phyloP scores from a whole-genome alignment of 2,329 filamentous ascomycete species.

The Cercospora sojina region DNA sequence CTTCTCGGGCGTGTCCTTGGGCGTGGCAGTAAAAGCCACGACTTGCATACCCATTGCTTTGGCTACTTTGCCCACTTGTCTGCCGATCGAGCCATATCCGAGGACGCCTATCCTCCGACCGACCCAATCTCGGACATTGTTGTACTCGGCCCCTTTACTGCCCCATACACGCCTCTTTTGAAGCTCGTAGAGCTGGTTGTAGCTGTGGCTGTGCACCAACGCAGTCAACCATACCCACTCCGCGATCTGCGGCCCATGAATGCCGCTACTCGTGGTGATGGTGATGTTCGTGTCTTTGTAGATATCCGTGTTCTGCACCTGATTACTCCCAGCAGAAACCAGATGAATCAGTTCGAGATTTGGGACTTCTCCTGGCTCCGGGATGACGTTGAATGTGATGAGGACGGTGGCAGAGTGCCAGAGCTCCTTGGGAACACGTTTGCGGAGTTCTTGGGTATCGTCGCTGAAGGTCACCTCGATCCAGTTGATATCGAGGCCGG shows the following conservation, averaged over 20 bases:
- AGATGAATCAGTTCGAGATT: conserved; percentile 55
- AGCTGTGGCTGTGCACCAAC: conserved; percentile 57
- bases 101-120: conserved; percentile 60
- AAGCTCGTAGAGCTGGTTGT: conserved; percentile 54
- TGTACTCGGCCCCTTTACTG: conserved; percentile 26
- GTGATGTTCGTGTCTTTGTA: conserved; percentile 54
- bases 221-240: conserved; percentile 67
- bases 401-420: conserved; percentile 49
- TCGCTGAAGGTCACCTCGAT: conserved; percentile 13
- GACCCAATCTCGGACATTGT: conserved; percentile 53
- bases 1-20: conserved; percentile 65
- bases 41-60: conserved; percentile 63
- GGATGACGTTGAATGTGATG: conserved; percentile 50
- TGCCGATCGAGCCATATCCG: conserved; percentile 62
- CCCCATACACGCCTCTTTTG: conserved; percentile 60
- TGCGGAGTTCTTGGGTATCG: conserved; percentile 12
- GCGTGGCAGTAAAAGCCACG: conserved; percentile 71
- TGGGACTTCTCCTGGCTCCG: conserved; percentile 40
- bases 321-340: conserved; percentile 59
- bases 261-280: conserved; percentile 56
- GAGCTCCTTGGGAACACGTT: conserved; percentile 36
- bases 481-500: conserved; percentile 14
- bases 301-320: conserved; percentile 53
- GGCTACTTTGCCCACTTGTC: conserved; percentile 49
- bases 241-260: conserved; percentile 64